Percentiles rank a stretch among this genome's conserved stretches.
phyloP scores from a whole-genome alignment of 768 basidiomycete genomes.

The Lactarius indigo region DNA sequence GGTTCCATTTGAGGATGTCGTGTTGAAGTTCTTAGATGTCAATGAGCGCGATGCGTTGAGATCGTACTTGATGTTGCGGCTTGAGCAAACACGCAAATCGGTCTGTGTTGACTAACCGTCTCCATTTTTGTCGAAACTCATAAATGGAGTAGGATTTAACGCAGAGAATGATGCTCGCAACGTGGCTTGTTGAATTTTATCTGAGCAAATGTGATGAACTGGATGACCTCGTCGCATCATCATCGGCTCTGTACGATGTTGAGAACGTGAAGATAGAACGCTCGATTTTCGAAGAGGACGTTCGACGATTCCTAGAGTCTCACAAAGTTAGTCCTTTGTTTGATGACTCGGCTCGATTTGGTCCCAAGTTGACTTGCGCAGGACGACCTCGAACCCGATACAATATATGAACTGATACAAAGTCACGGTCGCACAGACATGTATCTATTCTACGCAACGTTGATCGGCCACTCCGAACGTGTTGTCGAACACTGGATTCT shows the following conservation, averaged over 20 bases:
- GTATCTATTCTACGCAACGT: slow-evolving; percentile 83
- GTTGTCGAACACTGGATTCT: slow-evolving; percentile 91
- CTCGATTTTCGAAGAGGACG: slow-evolving; percentile 84
- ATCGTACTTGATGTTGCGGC: slow-evolving; percentile 81
- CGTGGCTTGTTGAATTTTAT: slow-evolving; percentile 97
- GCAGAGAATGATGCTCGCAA: slow-evolving; percentile 96
- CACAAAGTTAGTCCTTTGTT: slow-evolving; percentile 64
- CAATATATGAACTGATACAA: slow-evolving; percentile 90
- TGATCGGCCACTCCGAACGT: slow-evolving; percentile 75
- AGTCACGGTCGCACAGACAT: slow-evolving; percentile 92
- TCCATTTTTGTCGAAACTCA: background rate
- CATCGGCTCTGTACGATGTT: slow-evolving; percentile 73
- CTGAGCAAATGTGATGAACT: slow-evolving; percentile 95
- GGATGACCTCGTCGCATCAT: slow-evolving; percentile 90
- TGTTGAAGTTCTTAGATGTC: slow-evolving; percentile 83
- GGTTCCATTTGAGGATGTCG: slow-evolving; percentile 85
- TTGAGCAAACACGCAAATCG: slow-evolving; percentile 80
- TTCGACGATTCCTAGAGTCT: slow-evolving; percentile 87
- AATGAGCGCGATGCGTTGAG: slow-evolving; percentile 88
- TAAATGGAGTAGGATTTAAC: slow-evolving; percentile 65
- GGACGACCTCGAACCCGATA: slow-evolving; percentile 80
- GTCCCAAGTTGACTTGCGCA: slow-evolving; percentile 31
- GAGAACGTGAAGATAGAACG: slow-evolving; percentile 82
- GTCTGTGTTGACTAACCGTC: slow-evolving; percentile 41
- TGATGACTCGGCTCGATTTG: background rate